Conservation (phyloP, 371 early-diverging fungal genomes). For the Rhizomucor miehei region DNA sequence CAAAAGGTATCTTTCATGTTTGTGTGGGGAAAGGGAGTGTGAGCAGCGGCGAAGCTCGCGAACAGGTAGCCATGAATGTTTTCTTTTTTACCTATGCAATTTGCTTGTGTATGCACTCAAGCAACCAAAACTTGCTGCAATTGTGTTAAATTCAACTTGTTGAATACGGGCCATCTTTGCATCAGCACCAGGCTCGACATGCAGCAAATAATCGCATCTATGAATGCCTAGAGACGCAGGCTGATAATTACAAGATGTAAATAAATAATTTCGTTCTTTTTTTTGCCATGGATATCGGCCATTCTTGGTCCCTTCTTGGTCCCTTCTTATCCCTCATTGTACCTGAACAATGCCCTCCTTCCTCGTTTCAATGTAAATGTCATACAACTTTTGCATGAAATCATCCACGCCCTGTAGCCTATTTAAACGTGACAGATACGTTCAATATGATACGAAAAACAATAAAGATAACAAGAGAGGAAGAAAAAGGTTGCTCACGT, state of each 20-base stretch:
- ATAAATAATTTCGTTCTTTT: too few species aligned
- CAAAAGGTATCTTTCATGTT: conserved; percentile 53
- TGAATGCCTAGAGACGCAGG: conserved; percentile 79
- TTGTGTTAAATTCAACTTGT: conserved; percentile 97
- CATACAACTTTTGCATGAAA: conserved; percentile 75
- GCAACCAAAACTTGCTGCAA: conserved; percentile 87
- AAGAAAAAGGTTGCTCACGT: conserved; percentile 36
- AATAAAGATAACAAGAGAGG: neutral
- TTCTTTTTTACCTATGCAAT: conserved; percentile 70
- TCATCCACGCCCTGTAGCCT: conserved; percentile 82
- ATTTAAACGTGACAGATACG: conserved; percentile 6
- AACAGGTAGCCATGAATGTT: too few species aligned
- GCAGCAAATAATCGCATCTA: conserved; percentile 94
- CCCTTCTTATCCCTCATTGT: conserved; percentile 1
- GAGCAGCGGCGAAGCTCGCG: neutral
- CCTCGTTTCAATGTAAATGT: conserved; percentile 69
- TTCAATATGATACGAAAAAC: neutral
- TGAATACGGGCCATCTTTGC: conserved; percentile 55
- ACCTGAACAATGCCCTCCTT: conserved; percentile 66
- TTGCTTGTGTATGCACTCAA: conserved; percentile 76
- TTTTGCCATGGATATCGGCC: too few species aligned
- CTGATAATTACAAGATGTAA: conserved; percentile 38
- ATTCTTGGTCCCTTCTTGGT: too few species aligned
- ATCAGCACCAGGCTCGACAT: conserved; percentile 49
- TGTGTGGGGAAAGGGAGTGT: conserved; percentile 1